A percentile compares a stretch with the other conserved stretches of the same genome.
Evolutionary conservation across 108 stramenopile species (phyloP).

Genomic region (Stephanodiscus triporus): DNA sequence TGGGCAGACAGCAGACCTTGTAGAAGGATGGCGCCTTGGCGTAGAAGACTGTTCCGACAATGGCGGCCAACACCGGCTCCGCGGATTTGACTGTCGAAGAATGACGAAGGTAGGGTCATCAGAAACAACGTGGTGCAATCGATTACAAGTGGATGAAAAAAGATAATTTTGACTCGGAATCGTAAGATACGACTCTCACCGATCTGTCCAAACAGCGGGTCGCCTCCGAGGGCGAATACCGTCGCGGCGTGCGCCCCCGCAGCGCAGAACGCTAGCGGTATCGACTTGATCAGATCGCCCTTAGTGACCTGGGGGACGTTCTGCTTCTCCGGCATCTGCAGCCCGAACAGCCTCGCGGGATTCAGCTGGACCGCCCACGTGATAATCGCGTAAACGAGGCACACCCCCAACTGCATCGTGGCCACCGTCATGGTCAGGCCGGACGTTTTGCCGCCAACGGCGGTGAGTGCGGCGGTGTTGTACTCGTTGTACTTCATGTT

Average conservation of each 20-base stretch:
- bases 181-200: neutral
- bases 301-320: conserved; percentile 39
- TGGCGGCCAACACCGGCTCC: conserved; percentile 56
- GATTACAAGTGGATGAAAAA: neutral
- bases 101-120: neutral
- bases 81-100: conserved; percentile 44
- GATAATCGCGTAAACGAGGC: conserved; percentile 52
- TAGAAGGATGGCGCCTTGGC: conserved; percentile 52
- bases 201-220: conserved; percentile 64
- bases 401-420: conserved; percentile 61
- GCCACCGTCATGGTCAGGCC: conserved; percentile 62
- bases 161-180: neutral
- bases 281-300: conserved; percentile 49
- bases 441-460: conserved; percentile 55
- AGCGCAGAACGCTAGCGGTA: conserved; percentile 56
- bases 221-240: conserved; percentile 62
- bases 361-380: conserved; percentile 54
- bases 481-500: conserved; percentile 73
- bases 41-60: conserved; percentile 56
- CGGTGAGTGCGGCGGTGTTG: conserved; percentile 57
- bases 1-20: conserved; percentile 56
- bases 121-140: neutral
- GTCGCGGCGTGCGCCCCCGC: conserved; percentile 58
- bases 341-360: conserved; percentile 50
- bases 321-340: conserved; percentile 49